Evolutionary conservation across 805 yeast species (phyloP).

Genomic region (Candida xiaguanensis): DNA sequence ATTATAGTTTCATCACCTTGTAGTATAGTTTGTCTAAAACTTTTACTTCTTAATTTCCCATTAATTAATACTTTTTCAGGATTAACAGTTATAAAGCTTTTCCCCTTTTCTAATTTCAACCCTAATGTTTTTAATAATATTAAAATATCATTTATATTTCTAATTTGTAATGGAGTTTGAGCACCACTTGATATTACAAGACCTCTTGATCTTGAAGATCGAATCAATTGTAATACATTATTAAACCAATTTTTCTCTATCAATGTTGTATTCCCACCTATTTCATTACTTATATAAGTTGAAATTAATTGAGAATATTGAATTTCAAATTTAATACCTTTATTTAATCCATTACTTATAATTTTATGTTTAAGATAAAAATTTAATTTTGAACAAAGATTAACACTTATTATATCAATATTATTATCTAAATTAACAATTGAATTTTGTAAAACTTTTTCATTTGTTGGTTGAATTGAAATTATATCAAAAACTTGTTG

Average conservation of each 20-base stretch:
- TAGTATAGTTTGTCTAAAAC: slow-evolving; percentile 73
- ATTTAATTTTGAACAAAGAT: slow-evolving; percentile 62
- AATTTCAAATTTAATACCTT: slow-evolving; percentile 82
- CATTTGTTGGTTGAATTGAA: slow-evolving; percentile 77
- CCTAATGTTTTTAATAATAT: slow-evolving; percentile 69
- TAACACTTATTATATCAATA: slow-evolving; percentile 75
- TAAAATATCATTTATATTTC: slow-evolving; percentile 66
- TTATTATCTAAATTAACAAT: slow-evolving; percentile 60
- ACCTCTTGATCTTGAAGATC: slow-evolving; percentile 82
- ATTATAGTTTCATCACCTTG: slow-evolving; percentile 46
- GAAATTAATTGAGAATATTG: slow-evolving; percentile 56
- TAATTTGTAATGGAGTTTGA: slow-evolving; percentile 45
- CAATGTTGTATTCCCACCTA: slow-evolving; percentile 21
- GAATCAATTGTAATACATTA: slow-evolving; percentile 67
- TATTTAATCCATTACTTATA: slow-evolving; percentile 74
- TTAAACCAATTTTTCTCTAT: slow-evolving; percentile 62
- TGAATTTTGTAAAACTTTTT: slow-evolving; percentile 72
- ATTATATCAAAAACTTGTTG: slow-evolving; percentile 65
- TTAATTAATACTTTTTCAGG: slow-evolving; percentile 65
- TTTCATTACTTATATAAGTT: slow-evolving; percentile 20
- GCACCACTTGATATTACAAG: slow-evolving; percentile 80
- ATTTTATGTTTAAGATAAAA: slow-evolving; percentile 80
- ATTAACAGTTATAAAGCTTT: slow-evolving; percentile 52
- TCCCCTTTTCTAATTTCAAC: slow-evolving; percentile 58
- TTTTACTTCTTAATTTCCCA: slow-evolving; percentile 69